Percentiles rank a stretch among this genome's conserved stretches.
Conservation (phyloP, 768 basidiomycete genomes). For the Calocera viscosa region DNA sequence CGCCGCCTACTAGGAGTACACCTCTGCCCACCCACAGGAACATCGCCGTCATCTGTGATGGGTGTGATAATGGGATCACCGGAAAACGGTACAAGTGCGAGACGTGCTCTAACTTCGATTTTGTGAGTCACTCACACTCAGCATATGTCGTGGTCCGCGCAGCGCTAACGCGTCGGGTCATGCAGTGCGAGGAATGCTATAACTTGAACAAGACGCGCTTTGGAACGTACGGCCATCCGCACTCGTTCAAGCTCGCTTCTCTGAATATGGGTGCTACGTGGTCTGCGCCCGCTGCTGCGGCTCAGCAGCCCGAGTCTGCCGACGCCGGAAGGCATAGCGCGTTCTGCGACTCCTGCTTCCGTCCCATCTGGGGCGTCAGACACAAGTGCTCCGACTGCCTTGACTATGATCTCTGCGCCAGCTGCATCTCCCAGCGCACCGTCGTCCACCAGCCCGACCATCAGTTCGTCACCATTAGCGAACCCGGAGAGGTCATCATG, state of each 20-base stretch:
- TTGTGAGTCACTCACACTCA: not conserved
- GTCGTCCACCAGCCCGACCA: not conserved
- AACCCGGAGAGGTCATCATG: not conserved
- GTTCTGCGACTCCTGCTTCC: constrained; percentile 50
- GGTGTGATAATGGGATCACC: constrained; percentile 58
- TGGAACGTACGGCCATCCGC: not conserved
- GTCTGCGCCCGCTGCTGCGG: not conserved
- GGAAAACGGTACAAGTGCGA: constrained; percentile 60
- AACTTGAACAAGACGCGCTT: not conserved
- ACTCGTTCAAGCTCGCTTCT: not conserved
- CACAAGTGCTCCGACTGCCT: constrained; percentile 73
- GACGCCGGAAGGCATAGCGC: constrained; percentile 14
- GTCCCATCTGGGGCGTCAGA: constrained; percentile 47
- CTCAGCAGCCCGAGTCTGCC: not conserved
- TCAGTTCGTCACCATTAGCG: not conserved
- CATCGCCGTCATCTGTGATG: constrained; percentile 48
- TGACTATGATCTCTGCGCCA: not conserved
- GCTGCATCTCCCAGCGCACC: not conserved
- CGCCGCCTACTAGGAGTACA: not conserved
- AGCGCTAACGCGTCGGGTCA: not conserved
- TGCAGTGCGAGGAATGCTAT: constrained; percentile 6
- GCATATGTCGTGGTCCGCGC: not conserved
- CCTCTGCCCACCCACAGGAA: not conserved
- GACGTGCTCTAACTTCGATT: constrained; percentile 16
- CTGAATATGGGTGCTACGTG: not conserved